A percentile compares a stretch with the other conserved stretches of the same genome.
Evolutionary conservation across 257 asterid genomes (phyloP).

Genomic region (Przewalskia tangutica): DNA sequence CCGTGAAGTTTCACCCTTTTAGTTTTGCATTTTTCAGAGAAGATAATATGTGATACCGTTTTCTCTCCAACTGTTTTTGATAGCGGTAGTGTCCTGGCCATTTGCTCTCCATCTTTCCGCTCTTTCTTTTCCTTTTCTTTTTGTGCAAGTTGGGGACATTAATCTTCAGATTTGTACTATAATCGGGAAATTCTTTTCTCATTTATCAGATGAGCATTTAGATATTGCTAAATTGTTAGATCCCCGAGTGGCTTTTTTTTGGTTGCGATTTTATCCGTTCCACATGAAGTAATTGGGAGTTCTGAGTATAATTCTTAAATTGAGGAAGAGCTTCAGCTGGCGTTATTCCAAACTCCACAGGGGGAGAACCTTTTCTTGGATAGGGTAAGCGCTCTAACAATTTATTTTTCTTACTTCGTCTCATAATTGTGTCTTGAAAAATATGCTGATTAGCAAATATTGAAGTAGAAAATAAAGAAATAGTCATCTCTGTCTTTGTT

Average conservation of each 20-base stretch:
- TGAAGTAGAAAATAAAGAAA: background rate
- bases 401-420: background rate
- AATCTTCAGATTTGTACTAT: background rate
- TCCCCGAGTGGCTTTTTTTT: background rate
- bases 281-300: background rate
- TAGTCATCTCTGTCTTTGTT: too few relatives aligned
- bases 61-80: too few relatives aligned
- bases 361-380: constrained; percentile 73
- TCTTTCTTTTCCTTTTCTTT: too few relatives aligned
- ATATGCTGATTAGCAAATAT: background rate
- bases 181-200: background rate
- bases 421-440: background rate
- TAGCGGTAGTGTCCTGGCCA: too few relatives aligned
- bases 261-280: background rate
- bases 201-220: background rate
- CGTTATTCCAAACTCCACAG: constrained; percentile 47
- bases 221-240: background rate
- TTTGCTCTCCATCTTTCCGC: too few relatives aligned
- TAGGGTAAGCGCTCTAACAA: constrained; percentile 45
- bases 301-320: background rate
- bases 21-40: too few relatives aligned
- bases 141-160: too few relatives aligned
- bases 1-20: too few relatives aligned
- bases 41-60: too few relatives aligned
- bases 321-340: constrained; percentile 89